Evolutionary conservation across 2,329 filamentous ascomycete species (phyloP).

Genomic region (Domatiomyces catenatus): DNA sequence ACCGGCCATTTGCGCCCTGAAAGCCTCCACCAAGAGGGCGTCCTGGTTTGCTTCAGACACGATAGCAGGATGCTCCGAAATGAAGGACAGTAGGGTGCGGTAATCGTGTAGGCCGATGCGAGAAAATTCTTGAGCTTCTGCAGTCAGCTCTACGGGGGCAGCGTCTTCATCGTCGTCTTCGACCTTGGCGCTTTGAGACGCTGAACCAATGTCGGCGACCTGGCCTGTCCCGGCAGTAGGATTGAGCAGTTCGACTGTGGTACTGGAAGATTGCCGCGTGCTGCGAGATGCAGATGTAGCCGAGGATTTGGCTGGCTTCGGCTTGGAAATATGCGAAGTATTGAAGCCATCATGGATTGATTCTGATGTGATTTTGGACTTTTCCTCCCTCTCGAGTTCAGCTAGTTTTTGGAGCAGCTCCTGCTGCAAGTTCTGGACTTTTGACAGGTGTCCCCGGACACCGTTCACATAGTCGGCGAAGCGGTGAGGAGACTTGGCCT

Average conservation of each 20-base stretch:
- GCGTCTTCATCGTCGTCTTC: conserved; percentile 50
- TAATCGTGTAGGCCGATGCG: conserved; percentile 65
- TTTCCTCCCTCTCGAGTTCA: conserved; percentile 70
- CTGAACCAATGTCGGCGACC: conserved; percentile 21
- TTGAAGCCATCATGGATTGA: conserved; percentile 78
- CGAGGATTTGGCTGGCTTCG: conserved; percentile 25
- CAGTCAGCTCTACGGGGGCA: conserved; percentile 59
- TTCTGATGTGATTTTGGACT: conserved; percentile 86
- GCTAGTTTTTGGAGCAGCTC: conserved; percentile 59
- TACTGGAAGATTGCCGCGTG: conserved; percentile 6
- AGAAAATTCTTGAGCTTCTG: conserved; percentile 65
- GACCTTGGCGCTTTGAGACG: conserved; percentile 27
- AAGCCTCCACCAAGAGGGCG: conserved; percentile 76
- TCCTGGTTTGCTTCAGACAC: conserved; percentile 77
- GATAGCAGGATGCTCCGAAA: conserved; percentile 62
- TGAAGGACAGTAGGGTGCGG: conserved; percentile 55
- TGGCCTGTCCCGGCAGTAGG: conserved; percentile 30
- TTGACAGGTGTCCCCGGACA: conserved; percentile 57
- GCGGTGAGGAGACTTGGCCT: conserved; percentile 53
- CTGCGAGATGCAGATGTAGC: conserved; percentile 19
- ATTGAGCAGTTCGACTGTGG: conserved; percentile 60
- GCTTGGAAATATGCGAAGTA: conserved; percentile 63
- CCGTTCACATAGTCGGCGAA: conserved; percentile 66
- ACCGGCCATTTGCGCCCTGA: conserved; percentile 67
- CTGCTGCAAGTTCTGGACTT: conserved; percentile 58